Evolutionary conservation across 225 moss, liverwort and hornwort genomes (phyloP).

Genomic region (Physcomitrellopsis africana): DNA sequence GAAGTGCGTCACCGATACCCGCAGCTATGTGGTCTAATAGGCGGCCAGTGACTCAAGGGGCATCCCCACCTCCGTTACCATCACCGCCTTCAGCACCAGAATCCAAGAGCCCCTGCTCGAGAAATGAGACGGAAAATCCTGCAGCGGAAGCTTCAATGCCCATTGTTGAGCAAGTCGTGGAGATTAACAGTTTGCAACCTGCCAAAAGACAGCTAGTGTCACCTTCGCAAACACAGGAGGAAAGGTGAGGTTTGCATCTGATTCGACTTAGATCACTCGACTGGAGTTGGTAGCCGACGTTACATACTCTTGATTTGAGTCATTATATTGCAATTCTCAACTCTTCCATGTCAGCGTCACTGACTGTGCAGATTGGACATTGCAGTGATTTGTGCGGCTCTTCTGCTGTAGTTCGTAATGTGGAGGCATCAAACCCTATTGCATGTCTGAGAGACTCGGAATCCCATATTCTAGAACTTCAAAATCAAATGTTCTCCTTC

Average conservation of each 20-base stretch:
- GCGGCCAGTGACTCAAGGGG: conserved; percentile 1
- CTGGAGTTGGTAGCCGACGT: too few relatives aligned
- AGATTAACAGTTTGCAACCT: not conserved
- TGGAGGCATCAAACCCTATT: conserved; percentile 12
- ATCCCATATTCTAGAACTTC: conserved; percentile 26
- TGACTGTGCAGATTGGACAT: not conserved
- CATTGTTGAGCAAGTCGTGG: conserved; percentile 6
- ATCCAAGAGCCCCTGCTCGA: not conserved
- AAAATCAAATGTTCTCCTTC: conserved; percentile 20
- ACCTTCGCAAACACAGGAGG: not conserved
- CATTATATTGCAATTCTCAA: too few relatives aligned
- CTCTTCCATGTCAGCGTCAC: not conserved
- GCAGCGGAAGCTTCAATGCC: not conserved
- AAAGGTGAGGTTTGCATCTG: conserved; percentile 3
- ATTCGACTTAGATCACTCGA: too few relatives aligned
- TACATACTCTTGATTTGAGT: not conserved
- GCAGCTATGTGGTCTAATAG: conserved; percentile 20
- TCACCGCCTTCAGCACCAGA: conserved; percentile 1
- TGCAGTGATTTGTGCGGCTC: conserved; percentile 14
- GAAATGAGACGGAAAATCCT: not conserved
- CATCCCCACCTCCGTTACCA: conserved; percentile 9
- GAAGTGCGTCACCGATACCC: conserved; percentile 26
- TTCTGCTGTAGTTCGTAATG: not conserved
- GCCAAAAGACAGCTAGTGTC: conserved; percentile 7
- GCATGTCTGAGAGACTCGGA: conserved; percentile 26